These are phyloP conservation scores for Coniochaeta ligniaria DNA, from an alignment of 2,329 filamentous ascomycete genomes.

Conservation along the genomic window DNA sequence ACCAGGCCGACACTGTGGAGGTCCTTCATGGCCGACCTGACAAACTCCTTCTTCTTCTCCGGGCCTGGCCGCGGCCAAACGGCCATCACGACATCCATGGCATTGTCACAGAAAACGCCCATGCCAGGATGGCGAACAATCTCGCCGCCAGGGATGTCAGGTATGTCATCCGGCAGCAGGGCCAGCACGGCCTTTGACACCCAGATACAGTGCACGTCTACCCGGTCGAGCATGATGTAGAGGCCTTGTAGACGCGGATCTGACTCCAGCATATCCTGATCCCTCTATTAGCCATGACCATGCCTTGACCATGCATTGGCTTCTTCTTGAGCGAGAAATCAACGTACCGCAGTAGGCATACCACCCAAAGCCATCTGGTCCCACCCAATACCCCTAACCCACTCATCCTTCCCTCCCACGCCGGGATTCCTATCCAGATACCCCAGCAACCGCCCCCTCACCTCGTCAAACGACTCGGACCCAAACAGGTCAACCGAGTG, in stretches of 20 bases:
- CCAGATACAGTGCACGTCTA: conserved; percentile 65
- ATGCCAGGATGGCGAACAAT: conserved; percentile 52
- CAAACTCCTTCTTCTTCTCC: conserved; percentile 44
- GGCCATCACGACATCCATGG: conserved; percentile 54
- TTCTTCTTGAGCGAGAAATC: background rate
- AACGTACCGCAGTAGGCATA: conserved; percentile 57
- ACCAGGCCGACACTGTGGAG: conserved; percentile 60
- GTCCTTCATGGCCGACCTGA: conserved; percentile 53
- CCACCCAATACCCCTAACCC: conserved; percentile 64
- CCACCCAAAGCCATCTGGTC: conserved; percentile 58
- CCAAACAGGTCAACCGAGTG: conserved; percentile 60
- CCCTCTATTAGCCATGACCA: background rate
- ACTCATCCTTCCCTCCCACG: conserved; percentile 46
- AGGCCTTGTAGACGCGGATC: conserved; percentile 43
- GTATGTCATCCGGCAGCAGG: conserved; percentile 45
- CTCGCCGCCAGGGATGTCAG: conserved; percentile 55
- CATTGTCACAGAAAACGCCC: conserved; percentile 69
- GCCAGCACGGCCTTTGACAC: conserved; percentile 57
- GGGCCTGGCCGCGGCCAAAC: conserved; percentile 49
- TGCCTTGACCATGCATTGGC: background rate
- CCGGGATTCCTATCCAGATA: conserved; percentile 44
- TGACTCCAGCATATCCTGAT: conserved; percentile 46
- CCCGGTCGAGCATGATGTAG: conserved; percentile 63
- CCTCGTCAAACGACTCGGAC: conserved; percentile 44
- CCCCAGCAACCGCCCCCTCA: conserved; percentile 39